phyloP scores from a whole-genome alignment of 768 basidiomycete species.

The Calocybe gangraenosa region DNA sequence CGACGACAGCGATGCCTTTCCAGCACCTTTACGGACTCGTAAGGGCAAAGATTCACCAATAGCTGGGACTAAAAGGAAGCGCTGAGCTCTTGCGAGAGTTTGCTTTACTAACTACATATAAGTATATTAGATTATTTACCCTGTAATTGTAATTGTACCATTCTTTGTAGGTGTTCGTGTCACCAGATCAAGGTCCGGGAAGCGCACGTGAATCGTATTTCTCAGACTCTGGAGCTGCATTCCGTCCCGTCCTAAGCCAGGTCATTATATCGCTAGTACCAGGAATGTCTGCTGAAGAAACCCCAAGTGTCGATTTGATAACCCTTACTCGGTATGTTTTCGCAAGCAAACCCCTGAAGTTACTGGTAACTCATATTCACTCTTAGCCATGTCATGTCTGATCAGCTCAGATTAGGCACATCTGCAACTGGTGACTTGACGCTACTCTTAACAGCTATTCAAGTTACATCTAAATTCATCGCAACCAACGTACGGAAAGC shows the following conservation, averaged over 20 bases:
- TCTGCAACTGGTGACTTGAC: conserved; percentile 92
- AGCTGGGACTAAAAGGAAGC: conserved; percentile 61
- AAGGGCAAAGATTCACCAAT: conserved; percentile 53
- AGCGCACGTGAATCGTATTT: too few relatives aligned
- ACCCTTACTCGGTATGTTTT: conserved; percentile 80
- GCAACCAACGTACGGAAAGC: conserved; percentile 97
- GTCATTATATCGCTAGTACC: conserved; percentile 19
- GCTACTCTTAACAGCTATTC: conserved; percentile 90
- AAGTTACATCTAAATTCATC: conserved; percentile 95
- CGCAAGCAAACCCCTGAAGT: not conserved
- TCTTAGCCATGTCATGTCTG: conserved; percentile 78
- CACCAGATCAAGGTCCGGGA: too few relatives aligned
- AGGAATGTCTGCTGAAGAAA: conserved; percentile 53
- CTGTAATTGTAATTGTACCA: too few relatives aligned
- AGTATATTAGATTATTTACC: conserved; percentile 14
- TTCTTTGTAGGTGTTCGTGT: too few relatives aligned
- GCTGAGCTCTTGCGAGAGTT: conserved; percentile 33
- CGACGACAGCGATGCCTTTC: conserved; percentile 73
- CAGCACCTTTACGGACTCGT: conserved; percentile 65
- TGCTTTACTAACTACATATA: not conserved
- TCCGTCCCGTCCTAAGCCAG: too few relatives aligned
- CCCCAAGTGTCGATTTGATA: conserved; percentile 82
- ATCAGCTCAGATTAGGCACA: conserved; percentile 79
- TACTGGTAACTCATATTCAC: not conserved
- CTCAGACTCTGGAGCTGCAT: too few relatives aligned